Base-by-base conservation (phyloP, 208 protist species). In the Leishmania turanica region DNA sequence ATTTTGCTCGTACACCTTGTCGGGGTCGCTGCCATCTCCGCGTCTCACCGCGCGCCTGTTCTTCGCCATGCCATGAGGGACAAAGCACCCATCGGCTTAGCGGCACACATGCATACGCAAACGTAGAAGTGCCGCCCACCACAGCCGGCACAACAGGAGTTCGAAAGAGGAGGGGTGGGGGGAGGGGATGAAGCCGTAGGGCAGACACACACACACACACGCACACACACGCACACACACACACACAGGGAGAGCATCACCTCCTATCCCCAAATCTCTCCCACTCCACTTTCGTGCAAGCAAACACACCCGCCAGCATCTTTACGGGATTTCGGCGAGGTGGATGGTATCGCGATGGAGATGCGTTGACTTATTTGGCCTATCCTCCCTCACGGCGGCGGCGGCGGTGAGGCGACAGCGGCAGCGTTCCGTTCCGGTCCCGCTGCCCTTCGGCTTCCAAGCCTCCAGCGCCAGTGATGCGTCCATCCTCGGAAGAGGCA, bases 271-370 rank as follows among this genome's bases (percentile, higher is more conserved):
- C 21, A 31, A 34, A 45, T 31, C 8, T 31, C 24, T 53, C 9
- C 42, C 68, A 27, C 68, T 31, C 42, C 68, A 8, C 54, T 42
- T 15, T n/a, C 58, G 0, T 42, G 9, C 40, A 64, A 17, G 2
- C 34, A 64, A 42, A 40, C 72, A 58, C 54, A 49, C 31, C 4
- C 3, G 49, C 51, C 31, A 56, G 8, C 58, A 24, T 75, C 45
- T 75, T 11, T 56, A n/a, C 27, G 13, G 7, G 31, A 45, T 42
- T 62, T 37, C 45, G 0, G 21, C 34, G 24, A 60, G 34, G 49
- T 68, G 27, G 8, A 81, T 84, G 81, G 27, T 62, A 13, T 84
- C 81, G n/a, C 75, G 40, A 15, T 84, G 81, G 76, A 84, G 81
- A 70, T 68, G 76, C 11, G 75, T 84, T 13, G 81, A 81, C n/a